Base-by-base conservation (phyloP, 371 early-diverging fungal genomes). In the Mucor velutinosus region DNA sequence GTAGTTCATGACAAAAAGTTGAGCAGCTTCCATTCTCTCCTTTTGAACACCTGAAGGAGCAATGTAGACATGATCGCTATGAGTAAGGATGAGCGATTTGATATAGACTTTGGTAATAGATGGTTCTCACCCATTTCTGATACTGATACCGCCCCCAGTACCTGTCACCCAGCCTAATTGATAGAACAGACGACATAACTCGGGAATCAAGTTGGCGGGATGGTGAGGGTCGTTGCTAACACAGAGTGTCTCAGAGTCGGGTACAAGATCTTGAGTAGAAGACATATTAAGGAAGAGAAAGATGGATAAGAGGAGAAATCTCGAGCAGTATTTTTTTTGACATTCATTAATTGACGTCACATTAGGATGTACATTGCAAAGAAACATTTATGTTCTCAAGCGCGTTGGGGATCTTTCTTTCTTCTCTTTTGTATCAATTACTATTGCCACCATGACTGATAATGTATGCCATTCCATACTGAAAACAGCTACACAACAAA, bases 11-110 rank as follows among this genome's bases (percentile, higher is more conserved):
- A 97, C 93, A 72, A 94, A 98, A 8, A 98, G 84, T 67, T 98
- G 92, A 7, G 83, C 67, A 12, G 97, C 88, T 43, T 86, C 67
- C 70, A 98, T 95, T 62, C 97, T 88, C 75, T 98, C 97, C 79
- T 97, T 98, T 80, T 97, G 97, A 7, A 98, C 97, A 33, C 98
- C 92, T 33, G 94, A 94, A 10, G 97, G 97, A 10, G 98, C 97
- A 58, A 97, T 90, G 74, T 93, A 97, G 23, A 95, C 92, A 35
- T 85, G 73, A 32, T 92, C 87, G 57, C 90, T 90, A 47, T 0
- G 7, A 10, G 27, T 4, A 32, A n/a, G 1, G 14, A 30, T 56
- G 3, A 17, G 19, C 7, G 8, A 30, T 5, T 25, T 51, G 53
- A 33, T 51, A 33, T 51, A 8, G 29, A 6, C 47, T 19, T 14